phyloP scores from a whole-genome alignment of 2,329 filamentous ascomycete genomes.

The Xylaria sp. region DNA sequence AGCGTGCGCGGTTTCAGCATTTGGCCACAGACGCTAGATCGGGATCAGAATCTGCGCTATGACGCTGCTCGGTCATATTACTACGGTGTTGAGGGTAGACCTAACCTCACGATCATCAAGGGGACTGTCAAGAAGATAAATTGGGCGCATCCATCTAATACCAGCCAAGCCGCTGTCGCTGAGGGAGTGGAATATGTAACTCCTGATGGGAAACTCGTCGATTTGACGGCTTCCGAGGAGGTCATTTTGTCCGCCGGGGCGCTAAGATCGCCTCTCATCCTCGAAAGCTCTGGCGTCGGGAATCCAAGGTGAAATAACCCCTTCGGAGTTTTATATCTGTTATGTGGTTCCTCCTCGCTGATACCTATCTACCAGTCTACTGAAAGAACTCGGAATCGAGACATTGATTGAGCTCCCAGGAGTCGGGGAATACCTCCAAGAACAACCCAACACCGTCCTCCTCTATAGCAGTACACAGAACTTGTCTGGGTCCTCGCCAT shows the following conservation, averaged over 20 bases:
- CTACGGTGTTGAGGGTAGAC: constrained; percentile 50
- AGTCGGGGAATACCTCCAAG: constrained; percentile 63
- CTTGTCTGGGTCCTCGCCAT: constrained; percentile 41
- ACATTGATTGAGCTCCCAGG: constrained; percentile 58
- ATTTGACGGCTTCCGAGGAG: constrained; percentile 56
- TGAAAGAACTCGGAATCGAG: constrained; percentile 55
- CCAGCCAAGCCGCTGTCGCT: constrained; percentile 39
- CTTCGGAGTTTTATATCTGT: not conserved
- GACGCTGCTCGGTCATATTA: constrained; percentile 57
- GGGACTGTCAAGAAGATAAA: constrained; percentile 50
- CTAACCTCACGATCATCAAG: constrained; percentile 53
- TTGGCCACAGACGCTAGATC: constrained; percentile 55
- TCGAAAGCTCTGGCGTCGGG: constrained; percentile 65
- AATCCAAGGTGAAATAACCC: constrained; percentile 44
- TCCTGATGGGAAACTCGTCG: constrained; percentile 49
- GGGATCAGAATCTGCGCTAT: constrained; percentile 50
- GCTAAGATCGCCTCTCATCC: constrained; percentile 61
- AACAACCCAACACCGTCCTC: constrained; percentile 55
- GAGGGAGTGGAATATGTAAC: constrained; percentile 52
- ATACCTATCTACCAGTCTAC: constrained; percentile 46
- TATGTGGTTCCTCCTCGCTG: not conserved
- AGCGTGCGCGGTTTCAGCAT: constrained; percentile 51
- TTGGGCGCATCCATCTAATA: constrained; percentile 41
- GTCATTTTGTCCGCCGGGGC: constrained; percentile 60
- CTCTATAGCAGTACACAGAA: constrained; percentile 41